phyloP scores from a whole-genome alignment of 805 yeast genomes.

The Kodamaea neixiangensis region DNA sequence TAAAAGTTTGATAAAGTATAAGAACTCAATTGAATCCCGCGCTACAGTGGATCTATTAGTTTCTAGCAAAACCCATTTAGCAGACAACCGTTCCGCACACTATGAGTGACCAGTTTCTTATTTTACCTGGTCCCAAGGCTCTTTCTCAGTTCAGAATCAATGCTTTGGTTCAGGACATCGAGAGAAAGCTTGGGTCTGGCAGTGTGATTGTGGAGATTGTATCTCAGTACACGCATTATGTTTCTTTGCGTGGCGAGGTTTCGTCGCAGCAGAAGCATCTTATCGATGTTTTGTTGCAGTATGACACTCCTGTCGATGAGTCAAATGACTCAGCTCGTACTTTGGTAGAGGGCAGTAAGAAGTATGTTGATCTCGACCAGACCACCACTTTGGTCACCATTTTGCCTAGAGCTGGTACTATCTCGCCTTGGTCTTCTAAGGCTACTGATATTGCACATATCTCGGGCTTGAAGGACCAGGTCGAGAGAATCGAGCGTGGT shows the following conservation, averaged over 20 bases:
- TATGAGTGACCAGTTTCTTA: constrained; percentile 26
- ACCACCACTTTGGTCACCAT: constrained; percentile 64
- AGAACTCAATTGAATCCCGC: background rate
- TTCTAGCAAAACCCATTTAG: background rate
- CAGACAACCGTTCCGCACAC: background rate
- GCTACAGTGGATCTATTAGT: too few species aligned
- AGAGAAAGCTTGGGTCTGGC: constrained; percentile 60
- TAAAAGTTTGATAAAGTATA: background rate
- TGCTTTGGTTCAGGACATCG: constrained; percentile 69
- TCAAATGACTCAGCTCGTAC: constrained; percentile 46
- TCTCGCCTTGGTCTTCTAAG: constrained; percentile 98
- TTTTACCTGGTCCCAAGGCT: constrained; percentile 87
- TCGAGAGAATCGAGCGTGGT: constrained; percentile 92
- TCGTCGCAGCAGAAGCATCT: constrained; percentile 46
- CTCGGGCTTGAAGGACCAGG: constrained; percentile 71
- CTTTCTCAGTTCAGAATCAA: constrained; percentile 83
- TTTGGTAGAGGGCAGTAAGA: constrained; percentile 34
- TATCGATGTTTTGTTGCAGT: constrained; percentile 65
- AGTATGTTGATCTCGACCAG: constrained; percentile 36
- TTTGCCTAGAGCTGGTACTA: constrained; percentile 92
- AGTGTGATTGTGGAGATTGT: constrained; percentile 69
- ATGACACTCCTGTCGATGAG: constrained; percentile 66
- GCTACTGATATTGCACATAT: constrained; percentile 93
- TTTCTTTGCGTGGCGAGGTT: constrained; percentile 52
- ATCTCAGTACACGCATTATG: constrained; percentile 79